phyloP scores from a whole-genome alignment of 495 filamentous ascomycete species.

The Talaromyces borbonicus region DNA sequence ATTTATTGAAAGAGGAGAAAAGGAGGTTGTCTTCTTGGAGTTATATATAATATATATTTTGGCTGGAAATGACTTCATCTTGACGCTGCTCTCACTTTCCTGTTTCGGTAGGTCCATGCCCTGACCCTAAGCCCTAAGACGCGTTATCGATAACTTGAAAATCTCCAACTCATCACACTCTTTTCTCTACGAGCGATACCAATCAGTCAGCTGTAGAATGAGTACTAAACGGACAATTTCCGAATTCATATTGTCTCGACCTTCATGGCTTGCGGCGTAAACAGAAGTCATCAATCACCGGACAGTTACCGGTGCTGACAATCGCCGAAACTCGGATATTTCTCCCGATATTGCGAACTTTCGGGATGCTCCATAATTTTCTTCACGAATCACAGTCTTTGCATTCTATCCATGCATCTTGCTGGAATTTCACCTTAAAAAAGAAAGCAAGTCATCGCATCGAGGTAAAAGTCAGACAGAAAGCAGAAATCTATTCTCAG shows the following conservation, averaged over 20 bases:
- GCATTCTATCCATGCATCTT: no score
- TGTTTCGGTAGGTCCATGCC: background rate
- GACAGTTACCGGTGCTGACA: background rate
- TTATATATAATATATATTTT: background rate
- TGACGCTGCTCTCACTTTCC: conserved; percentile 11
- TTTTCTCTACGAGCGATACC: no score
- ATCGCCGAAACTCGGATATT: background rate
- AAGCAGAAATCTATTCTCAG: background rate
- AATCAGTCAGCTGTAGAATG: no score
- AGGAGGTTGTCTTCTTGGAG: background rate
- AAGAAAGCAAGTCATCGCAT: no score
- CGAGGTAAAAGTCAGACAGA: no score
- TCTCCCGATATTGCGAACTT: background rate
- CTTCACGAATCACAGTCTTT: conserved; percentile 1
- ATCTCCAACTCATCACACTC: no score
- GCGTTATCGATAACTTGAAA: no score
- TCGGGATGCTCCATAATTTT: background rate
- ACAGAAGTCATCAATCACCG: background rate
- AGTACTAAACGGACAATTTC: no score
- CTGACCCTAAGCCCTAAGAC: background rate
- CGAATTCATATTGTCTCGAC: no score
- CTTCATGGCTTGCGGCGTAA: no score
- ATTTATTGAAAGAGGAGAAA: no score
- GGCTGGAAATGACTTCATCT: conserved; percentile 26
- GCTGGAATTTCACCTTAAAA: no score